phyloP scores from a whole-genome alignment of 2,329 filamentous ascomycete genomes.

The Colletotrichum theobromicola region DNA sequence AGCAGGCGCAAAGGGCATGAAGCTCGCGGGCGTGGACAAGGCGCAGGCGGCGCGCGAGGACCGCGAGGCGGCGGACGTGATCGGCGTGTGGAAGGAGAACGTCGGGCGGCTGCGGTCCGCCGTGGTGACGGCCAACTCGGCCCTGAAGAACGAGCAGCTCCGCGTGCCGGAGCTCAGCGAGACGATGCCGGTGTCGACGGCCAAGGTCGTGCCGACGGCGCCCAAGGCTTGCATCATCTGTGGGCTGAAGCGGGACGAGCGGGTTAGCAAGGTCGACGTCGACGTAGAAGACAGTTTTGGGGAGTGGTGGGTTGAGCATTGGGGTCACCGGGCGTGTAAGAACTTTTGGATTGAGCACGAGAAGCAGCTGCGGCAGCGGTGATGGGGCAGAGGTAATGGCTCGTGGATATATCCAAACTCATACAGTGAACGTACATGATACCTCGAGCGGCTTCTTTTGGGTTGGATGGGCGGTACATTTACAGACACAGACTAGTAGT shows the following conservation, averaged over 20 bases:
- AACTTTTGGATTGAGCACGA: slow-evolving; percentile 88
- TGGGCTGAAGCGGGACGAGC: slow-evolving; percentile 86
- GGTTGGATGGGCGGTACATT: background rate
- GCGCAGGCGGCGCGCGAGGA: slow-evolving; percentile 83
- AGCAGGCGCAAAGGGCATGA: slow-evolving; percentile 84
- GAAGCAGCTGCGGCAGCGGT: slow-evolving; percentile 71
- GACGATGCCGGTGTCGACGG: slow-evolving; percentile 69
- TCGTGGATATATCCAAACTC: background rate
- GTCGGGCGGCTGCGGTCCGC: slow-evolving; percentile 77
- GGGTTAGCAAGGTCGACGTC: slow-evolving; percentile 76
- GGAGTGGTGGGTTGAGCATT: slow-evolving; percentile 95
- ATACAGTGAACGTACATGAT: slow-evolving; percentile 7
- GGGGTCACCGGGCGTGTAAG: slow-evolving; percentile 80
- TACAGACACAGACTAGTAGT: background rate
- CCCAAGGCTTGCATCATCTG: slow-evolving; percentile 82
- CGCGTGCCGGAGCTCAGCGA: slow-evolving; percentile 75
- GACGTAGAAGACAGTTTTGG: slow-evolving; percentile 89
- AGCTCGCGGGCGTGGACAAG: slow-evolving; percentile 85
- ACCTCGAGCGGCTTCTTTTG: background rate
- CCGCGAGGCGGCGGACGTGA: slow-evolving; percentile 80
- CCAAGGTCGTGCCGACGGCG: slow-evolving; percentile 77
- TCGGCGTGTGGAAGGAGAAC: slow-evolving; percentile 76
- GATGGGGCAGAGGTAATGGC: slow-evolving; percentile 4
- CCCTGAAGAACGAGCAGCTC: slow-evolving; percentile 38
- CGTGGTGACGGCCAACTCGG: slow-evolving; percentile 68